Evolutionary conservation across 495 filamentous ascomycete genomes (phyloP).

Genomic region (Cenococcum geophilum): DNA sequence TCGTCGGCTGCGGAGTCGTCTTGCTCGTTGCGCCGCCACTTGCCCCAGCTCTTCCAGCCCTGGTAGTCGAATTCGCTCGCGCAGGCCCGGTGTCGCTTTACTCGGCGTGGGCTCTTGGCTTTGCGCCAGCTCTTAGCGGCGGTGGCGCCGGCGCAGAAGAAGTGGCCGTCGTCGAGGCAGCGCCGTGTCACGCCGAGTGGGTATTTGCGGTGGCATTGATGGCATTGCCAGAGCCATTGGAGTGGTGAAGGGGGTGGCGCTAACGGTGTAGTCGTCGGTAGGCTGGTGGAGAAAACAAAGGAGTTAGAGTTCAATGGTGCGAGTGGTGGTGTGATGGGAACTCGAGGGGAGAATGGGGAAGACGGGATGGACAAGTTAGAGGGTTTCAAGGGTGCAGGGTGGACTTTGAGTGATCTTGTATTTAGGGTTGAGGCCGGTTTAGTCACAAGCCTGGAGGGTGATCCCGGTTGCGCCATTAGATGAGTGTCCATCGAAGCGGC

Average conservation of each 20-base stretch:
- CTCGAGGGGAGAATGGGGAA: slow-evolving; percentile 36
- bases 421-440: no score
- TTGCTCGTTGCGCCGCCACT: slow-evolving; percentile 32
- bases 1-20: not conserved
- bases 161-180: slow-evolving; percentile 47
- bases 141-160: slow-evolving; percentile 44
- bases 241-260: slow-evolving; percentile 30
- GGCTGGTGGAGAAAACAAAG: not conserved
- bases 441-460: no score
- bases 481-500: no score
- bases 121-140: slow-evolving; percentile 30
- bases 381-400: slow-evolving; percentile 36
- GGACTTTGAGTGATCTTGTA: no score
- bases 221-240: slow-evolving; percentile 46
- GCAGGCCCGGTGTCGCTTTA: slow-evolving; percentile 39
- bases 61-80: slow-evolving; percentile 45
- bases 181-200: slow-evolving; percentile 42
- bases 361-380: slow-evolving; percentile 36
- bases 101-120: slow-evolving; percentile 25
- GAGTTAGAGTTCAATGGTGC: slow-evolving; percentile 5
- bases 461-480: no score
- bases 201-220: slow-evolving; percentile 42
- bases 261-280: not conserved
- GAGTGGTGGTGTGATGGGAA: slow-evolving; percentile 26
- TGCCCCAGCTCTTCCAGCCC: slow-evolving; percentile 42